Evolutionary conservation across 805 yeast genomes (phyloP), one percentile per base, ranked within the genome.

Genomic region (Starmerella powellii): DNA sequence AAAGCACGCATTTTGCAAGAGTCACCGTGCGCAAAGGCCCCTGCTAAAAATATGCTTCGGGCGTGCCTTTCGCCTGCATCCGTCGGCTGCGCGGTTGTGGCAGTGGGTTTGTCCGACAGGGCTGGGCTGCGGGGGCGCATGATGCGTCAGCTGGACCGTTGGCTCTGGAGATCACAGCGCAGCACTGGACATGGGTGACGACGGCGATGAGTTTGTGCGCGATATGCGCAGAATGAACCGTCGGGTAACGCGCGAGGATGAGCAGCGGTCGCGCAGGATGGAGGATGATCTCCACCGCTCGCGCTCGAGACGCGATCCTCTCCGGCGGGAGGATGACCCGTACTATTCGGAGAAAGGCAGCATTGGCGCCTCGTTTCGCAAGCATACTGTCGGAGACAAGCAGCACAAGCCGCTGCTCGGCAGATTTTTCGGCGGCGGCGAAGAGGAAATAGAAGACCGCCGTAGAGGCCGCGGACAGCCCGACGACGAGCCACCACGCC

Each of bases 331-430:
- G 21, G 44, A 35, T 21, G 46, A 48, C 30, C 42, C 44, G 26
- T 17, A 38, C 8, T 31, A 30, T 29, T 12, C 37, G 19, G 34
- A 19, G 6, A 38, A 27, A 16, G 8, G 40, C 17, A 39, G 42
- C 18, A 23, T 48, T 3, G 40, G 48, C 28, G 43, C 41, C 31
- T 29, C 44, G 28, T 11, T 44, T 8, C 40, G 51, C 10, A 34
- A 37, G 12, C 39, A 34, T 29, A 41, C 45, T 10, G 18, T 44
- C 15, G 51, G 52, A 12, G 48, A 47, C 31, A 34, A 45, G 34
- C 40, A 38, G 24, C 30, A 21, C 27, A 36, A 44, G 41, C 52
- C 52, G n/a, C 34, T 49, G 35, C 42, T 49, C 18, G 43, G 51
- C 21, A 4, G 31, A 3, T 31, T 47, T 27, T 49, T 49, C 40